phyloP scores from a whole-genome alignment of 495 filamentous ascomycete species.

The Sphaerosporella brunnea region DNA sequence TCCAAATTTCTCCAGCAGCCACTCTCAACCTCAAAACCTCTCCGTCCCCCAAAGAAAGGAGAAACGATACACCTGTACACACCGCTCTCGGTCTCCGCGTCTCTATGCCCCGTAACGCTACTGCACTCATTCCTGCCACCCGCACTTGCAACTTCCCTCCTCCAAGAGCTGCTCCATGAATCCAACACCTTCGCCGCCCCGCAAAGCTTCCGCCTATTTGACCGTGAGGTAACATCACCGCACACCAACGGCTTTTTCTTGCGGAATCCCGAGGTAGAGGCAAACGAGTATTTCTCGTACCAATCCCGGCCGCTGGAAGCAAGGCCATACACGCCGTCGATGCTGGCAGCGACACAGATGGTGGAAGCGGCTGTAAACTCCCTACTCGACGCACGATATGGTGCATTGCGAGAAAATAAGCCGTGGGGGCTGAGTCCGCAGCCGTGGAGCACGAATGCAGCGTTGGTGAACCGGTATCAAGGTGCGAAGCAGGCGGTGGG shows the following conservation, averaged over 20 bases:
- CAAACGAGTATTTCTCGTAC: constrained; percentile 27
- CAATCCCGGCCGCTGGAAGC: constrained; percentile 12
- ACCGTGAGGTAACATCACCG: constrained; percentile 60
- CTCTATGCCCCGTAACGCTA: constrained; percentile 55
- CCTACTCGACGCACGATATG: constrained; percentile 50
- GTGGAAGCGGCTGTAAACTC: constrained; percentile 60
- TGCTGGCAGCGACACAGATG: constrained; percentile 9
- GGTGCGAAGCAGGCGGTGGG: constrained; percentile 66
- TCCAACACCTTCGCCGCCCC: constrained; percentile 42
- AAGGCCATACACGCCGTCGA: constrained; percentile 11
- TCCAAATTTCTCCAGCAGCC: constrained; percentile 32
- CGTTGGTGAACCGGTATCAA: constrained; percentile 84
- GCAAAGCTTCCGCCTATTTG: constrained; percentile 65
- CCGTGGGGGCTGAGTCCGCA: constrained; percentile 37
- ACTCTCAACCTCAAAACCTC: constrained; percentile 15
- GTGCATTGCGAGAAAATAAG: constrained; percentile 48
- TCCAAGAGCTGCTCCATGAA: constrained; percentile 60
- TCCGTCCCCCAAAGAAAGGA: constrained; percentile 46
- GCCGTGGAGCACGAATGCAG: constrained; percentile 68
- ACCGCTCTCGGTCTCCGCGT: constrained; percentile 62
- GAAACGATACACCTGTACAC: constrained; percentile 65
- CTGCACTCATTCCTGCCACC: constrained; percentile 75
- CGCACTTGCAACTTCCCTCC: constrained; percentile 50
- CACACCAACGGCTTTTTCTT: constrained; percentile 75
- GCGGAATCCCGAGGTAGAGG: constrained; percentile 36